Evolutionary conservation across 768 basidiomycete species (phyloP).

Genomic region (Hortiboletus flavorubellus): DNA sequence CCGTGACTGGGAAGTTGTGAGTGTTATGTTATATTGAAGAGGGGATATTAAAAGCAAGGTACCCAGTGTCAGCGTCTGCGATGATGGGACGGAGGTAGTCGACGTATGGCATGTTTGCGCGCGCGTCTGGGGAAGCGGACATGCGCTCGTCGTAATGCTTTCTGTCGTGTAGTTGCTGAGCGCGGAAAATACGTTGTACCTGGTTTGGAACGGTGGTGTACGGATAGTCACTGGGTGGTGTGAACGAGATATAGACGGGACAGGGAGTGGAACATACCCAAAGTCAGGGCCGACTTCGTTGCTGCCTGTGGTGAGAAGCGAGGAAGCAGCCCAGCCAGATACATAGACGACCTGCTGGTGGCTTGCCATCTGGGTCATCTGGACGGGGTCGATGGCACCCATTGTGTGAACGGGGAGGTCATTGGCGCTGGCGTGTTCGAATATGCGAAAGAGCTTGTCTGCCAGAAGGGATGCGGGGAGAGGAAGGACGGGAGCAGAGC

Average conservation of each 20-base stretch:
- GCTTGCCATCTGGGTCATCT: slow-evolving; percentile 91
- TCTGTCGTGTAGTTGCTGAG: slow-evolving; percentile 89
- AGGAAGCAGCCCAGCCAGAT: slow-evolving; percentile 90
- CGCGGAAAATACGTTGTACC: slow-evolving; percentile 86
- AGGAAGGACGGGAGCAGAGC: slow-evolving; percentile 75
- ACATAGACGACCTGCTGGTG: slow-evolving; percentile 87
- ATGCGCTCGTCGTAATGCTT: slow-evolving; percentile 90
- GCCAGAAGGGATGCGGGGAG: slow-evolving; percentile 76
- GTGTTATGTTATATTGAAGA: background rate
- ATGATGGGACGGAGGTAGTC: slow-evolving; percentile 93
- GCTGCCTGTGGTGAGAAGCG: slow-evolving; percentile 81
- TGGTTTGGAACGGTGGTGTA: slow-evolving; percentile 97
- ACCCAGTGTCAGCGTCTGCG: slow-evolving; percentile 95
- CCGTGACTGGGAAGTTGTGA: slow-evolving; percentile 61
- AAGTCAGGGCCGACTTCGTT: slow-evolving; percentile 93
- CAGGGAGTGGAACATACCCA: slow-evolving; percentile 44
- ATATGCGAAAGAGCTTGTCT: slow-evolving; percentile 74
- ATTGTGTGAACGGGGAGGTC: slow-evolving; percentile 81
- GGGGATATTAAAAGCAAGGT: slow-evolving; percentile 17
- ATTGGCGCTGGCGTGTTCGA: slow-evolving; percentile 59
- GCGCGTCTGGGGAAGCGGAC: slow-evolving; percentile 56
- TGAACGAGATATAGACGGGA: background rate
- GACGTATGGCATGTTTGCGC: slow-evolving; percentile 69
- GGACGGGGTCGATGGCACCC: slow-evolving; percentile 91
- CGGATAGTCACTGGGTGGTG: slow-evolving; percentile 71